Conservation (phyloP, 345 rosid genomes). For the Salix koriyanagi region DNA sequence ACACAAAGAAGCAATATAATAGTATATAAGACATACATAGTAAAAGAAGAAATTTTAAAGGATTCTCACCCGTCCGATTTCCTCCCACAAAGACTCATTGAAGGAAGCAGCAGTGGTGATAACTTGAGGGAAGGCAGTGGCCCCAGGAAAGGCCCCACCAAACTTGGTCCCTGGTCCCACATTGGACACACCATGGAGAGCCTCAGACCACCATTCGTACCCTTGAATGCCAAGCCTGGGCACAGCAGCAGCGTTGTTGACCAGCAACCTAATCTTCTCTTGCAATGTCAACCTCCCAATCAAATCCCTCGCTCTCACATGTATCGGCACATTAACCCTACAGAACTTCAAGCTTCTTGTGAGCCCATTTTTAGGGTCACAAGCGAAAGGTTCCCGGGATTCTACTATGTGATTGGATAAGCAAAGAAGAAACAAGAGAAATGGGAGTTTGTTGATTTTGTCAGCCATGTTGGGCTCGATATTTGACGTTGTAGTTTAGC, state of each 20-base stretch:
- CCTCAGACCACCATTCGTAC: constrained; percentile 41
- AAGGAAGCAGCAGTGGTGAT: constrained; percentile 35
- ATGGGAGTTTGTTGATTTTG: background rate
- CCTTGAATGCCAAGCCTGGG: constrained; percentile 33
- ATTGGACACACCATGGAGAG: constrained; percentile 34
- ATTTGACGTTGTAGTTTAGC: background rate
- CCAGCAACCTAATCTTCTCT: constrained; percentile 25
- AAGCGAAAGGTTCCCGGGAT: constrained; percentile 24
- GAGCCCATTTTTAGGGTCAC: constrained; percentile 17
- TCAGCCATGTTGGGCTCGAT: constrained; percentile 1
- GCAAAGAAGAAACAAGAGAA: background rate
- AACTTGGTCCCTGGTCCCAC: constrained; percentile 29
- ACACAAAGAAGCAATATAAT: background rate
- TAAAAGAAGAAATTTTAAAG: too few species aligned
- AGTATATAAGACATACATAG: too few species aligned
- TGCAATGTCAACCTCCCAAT: constrained; percentile 28
- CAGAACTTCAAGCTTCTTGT: constrained; percentile 25
- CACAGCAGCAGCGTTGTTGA: constrained; percentile 27
- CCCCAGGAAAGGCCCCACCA: constrained; percentile 26
- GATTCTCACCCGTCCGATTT: constrained; percentile 30
- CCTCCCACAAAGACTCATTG: constrained; percentile 28
- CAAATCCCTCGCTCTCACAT: constrained; percentile 24
- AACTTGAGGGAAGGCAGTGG: constrained; percentile 36
- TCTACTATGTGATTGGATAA: background rate
- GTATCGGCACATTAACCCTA: constrained; percentile 11